Conservation (phyloP, 2,329 filamentous ascomycete genomes). For the Exophiala alcalophila region DNA sequence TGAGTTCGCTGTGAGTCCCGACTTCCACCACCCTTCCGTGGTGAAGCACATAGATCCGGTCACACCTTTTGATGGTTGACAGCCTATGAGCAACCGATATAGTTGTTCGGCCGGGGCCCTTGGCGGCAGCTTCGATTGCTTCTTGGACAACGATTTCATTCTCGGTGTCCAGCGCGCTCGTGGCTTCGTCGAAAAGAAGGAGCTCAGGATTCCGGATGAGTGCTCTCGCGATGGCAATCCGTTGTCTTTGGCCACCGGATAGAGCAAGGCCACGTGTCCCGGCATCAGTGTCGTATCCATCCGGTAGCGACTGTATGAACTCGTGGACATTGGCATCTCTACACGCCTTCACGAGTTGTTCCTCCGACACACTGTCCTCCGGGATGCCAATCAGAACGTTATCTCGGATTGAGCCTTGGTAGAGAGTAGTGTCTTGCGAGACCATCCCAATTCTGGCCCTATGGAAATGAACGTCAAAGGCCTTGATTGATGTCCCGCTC, state of each 20-base stretch:
- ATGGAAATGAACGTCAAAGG: slow-evolving; percentile 79
- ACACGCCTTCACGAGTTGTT: slow-evolving; percentile 73
- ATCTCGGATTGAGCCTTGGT: slow-evolving; percentile 83
- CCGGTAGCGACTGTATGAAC: slow-evolving; percentile 48
- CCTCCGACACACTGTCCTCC: slow-evolving; percentile 62
- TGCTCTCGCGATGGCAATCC: slow-evolving; percentile 50
- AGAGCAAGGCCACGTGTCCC: slow-evolving; percentile 51
- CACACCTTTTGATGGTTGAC: slow-evolving; percentile 72
- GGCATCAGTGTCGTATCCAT: slow-evolving; percentile 52
- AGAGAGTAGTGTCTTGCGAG: slow-evolving; percentile 87
- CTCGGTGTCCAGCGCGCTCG: slow-evolving; percentile 70
- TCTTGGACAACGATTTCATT: slow-evolving; percentile 65
- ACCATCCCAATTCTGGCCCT: slow-evolving; percentile 79
- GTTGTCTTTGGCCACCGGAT: slow-evolving; percentile 51
- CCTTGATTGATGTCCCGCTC: slow-evolving; percentile 75
- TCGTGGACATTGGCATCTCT: slow-evolving; percentile 52
- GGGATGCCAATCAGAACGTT: slow-evolving; percentile 77
- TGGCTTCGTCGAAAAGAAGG: slow-evolving; percentile 76
- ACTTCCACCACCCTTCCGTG: slow-evolving; percentile 60
- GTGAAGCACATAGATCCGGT: slow-evolving; percentile 75
- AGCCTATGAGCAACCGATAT: slow-evolving; percentile 74
- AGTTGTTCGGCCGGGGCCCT: slow-evolving; percentile 61
- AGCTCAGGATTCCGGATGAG: slow-evolving; percentile 56
- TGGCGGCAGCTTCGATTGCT: slow-evolving; percentile 61
- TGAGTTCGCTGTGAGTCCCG: slow-evolving; percentile 58